Evolutionary conservation across 2,329 filamentous ascomycete species (phyloP).

Genomic region (Colletotrichum brevisporum): DNA sequence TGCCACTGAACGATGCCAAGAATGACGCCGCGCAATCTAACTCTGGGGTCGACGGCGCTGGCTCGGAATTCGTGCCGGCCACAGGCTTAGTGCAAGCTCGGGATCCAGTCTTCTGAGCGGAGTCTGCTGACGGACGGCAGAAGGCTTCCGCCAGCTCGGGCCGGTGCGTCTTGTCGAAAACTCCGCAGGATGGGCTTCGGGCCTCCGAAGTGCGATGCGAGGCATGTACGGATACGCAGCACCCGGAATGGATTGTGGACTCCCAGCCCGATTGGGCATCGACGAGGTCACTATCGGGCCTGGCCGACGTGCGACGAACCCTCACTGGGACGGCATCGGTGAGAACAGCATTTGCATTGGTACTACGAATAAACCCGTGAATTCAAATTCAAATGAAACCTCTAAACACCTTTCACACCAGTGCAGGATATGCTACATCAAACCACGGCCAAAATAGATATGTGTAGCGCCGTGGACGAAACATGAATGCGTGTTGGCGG

Average conservation of each 20-base stretch:
- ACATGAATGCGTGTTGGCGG: conserved; percentile 33
- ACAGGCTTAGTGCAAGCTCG: conserved; percentile 18
- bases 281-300: neutral
- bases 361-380: conserved; percentile 24
- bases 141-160: conserved; percentile 21
- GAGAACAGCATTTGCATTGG: neutral
- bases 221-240: neutral
- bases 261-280: neutral
- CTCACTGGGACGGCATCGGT: neutral
- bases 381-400: conserved; percentile 39
- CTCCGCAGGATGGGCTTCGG: neutral
- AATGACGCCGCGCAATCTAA: conserved; percentile 18
- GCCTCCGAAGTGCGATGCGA: neutral
- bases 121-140: conserved; percentile 32
- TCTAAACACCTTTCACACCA: conserved; percentile 41
- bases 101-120: conserved; percentile 29
- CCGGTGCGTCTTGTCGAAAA: conserved; percentile 20
- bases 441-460: conserved; percentile 40
- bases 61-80: conserved; percentile 25
- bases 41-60: conserved; percentile 9
- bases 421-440: conserved; percentile 43
- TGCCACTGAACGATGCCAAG: conserved; percentile 19
- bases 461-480: conserved; percentile 37
- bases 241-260: neutral
- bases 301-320: neutral